Percentiles rank a stretch among this genome's conserved stretches.
phyloP scores from a whole-genome alignment of 768 basidiomycete species.

The Collybia sordida region DNA sequence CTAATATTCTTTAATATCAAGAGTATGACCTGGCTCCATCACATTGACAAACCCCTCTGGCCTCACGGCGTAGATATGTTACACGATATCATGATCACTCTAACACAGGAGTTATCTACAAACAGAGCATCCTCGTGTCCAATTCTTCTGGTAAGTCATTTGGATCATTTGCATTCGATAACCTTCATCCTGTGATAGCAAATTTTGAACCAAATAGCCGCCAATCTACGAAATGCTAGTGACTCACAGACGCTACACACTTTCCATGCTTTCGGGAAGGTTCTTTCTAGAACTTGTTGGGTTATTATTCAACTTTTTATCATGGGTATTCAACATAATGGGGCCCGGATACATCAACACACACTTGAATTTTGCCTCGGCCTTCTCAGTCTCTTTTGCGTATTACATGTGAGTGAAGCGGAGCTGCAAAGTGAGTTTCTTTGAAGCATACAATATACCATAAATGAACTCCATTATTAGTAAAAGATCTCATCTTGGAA shows the following conservation, averaged over 20 bases:
- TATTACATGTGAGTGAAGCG: conserved; percentile 15
- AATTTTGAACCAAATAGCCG: conserved; percentile 21
- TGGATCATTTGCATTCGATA: neutral
- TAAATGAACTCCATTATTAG: conserved; percentile 27
- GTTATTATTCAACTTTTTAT: conserved; percentile 22
- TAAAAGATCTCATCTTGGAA: conserved; percentile 31
- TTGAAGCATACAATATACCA: neutral
- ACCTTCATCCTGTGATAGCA: conserved; percentile 14
- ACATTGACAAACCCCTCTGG: conserved; percentile 27
- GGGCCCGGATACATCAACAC: conserved; percentile 12
- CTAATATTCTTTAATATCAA: conserved; percentile 15
- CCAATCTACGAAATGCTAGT: conserved; percentile 7
- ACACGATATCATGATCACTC: neutral
- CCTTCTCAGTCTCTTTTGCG: conserved; percentile 29
- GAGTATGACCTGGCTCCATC: conserved; percentile 56
- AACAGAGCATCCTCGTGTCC: conserved; percentile 1
- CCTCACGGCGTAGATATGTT: conserved; percentile 1
- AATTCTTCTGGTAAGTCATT: conserved; percentile 9
- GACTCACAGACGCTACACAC: neutral
- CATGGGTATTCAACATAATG: conserved; percentile 7
- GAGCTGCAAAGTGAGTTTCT: conserved; percentile 20
- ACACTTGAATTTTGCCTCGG: conserved; percentile 22
- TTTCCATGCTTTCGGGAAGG: neutral
- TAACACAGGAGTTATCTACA: conserved; percentile 2
- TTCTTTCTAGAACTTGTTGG: conserved; percentile 30